Percentiles rank a stretch among this genome's conserved stretches.
Conservation (phyloP, 805 yeast genomes). For the Torulaspora gathmanii region DNA sequence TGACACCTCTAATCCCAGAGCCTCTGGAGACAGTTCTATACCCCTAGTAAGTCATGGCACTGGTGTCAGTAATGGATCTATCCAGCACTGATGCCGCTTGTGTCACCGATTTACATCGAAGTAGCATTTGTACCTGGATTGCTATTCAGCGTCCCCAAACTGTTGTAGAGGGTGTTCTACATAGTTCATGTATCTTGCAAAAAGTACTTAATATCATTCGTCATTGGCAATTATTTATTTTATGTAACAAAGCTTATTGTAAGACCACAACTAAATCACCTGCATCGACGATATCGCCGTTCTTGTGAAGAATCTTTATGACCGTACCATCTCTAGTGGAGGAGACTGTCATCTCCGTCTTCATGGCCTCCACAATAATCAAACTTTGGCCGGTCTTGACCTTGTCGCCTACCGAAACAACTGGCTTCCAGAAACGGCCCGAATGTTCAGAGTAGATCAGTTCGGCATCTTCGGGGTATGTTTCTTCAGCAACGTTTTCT, state of each 20-base stretch:
- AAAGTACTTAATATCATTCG: not conserved
- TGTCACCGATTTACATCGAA: not conserved
- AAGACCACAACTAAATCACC: conserved; percentile 88
- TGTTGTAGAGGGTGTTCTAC: not conserved
- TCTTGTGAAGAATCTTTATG: conserved; percentile 63
- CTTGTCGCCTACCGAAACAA: conserved; percentile 70
- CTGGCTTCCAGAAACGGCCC: conserved; percentile 95
- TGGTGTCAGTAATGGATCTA: conserved; percentile 6
- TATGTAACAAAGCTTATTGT: conserved; percentile 3
- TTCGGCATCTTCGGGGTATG: conserved; percentile 72
- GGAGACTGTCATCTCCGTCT: conserved; percentile 88
- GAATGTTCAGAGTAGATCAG: conserved; percentile 89
- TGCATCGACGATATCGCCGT: conserved; percentile 95
- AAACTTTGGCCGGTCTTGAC: conserved; percentile 74
- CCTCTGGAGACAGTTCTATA: conserved; percentile 27
- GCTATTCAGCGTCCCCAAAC: not conserved
- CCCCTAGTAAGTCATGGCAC: conserved; percentile 14
- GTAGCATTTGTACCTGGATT: not conserved
- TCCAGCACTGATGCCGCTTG: not conserved
- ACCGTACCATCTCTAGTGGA: conserved; percentile 72
- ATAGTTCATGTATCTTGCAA: too few relatives aligned
- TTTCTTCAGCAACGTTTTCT: conserved; percentile 44
- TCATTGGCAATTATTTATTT: not conserved
- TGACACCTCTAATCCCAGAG: conserved; percentile 9
- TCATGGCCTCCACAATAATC: conserved; percentile 95